Conservation (phyloP, 306 rosid species). For the Dalbergia cochinchinensis region DNA sequence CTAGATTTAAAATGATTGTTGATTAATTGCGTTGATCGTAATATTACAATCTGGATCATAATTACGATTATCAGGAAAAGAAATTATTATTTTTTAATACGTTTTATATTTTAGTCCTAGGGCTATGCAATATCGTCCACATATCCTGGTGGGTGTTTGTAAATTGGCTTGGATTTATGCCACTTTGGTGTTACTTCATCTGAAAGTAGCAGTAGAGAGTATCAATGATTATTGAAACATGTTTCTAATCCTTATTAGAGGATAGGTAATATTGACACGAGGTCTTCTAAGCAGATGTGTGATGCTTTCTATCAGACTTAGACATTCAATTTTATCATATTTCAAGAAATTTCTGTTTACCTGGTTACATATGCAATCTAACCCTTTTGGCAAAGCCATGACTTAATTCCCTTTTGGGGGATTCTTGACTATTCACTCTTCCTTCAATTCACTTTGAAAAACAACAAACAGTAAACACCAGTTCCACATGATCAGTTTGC, state of each 20-base stretch:
- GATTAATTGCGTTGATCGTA: neutral
- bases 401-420: neutral
- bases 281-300: neutral
- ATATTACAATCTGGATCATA: neutral
- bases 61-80: neutral
- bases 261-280: neutral
- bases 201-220: neutral
- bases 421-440: neutral
- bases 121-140: neutral
- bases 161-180: neutral
- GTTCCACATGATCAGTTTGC: neutral
- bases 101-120: neutral
- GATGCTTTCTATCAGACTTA: neutral
- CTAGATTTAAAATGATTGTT: too few species aligned
- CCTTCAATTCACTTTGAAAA: neutral
- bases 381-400: neutral
- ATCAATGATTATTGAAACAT: neutral
- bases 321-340: neutral
- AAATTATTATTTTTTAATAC: neutral
- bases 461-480: neutral
- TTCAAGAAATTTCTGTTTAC: neutral
- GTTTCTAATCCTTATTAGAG: slow-evolving; percentile 10
- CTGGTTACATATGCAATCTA: neutral
- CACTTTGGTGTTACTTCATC: neutral
- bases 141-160: neutral